These are phyloP conservation scores for Aegilops sharonensis DNA, from an alignment of 176 grass and related monocot species.

Conservation along the genomic window DNA sequence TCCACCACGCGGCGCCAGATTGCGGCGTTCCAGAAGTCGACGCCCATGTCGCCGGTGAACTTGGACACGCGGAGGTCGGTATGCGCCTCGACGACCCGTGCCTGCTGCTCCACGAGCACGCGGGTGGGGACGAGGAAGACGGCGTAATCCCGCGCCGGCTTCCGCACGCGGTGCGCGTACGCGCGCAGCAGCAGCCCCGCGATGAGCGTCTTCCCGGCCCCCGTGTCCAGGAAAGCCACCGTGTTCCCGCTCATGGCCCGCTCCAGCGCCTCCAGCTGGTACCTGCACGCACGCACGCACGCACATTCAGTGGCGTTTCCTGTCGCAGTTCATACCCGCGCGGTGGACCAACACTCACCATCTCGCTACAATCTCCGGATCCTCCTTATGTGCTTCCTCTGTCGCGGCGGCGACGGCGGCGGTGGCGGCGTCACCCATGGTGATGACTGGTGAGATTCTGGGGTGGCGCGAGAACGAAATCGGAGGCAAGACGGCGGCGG, in stretches of 20 bases:
- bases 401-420: background rate
- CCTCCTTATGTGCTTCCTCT: background rate
- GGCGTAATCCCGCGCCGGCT: slow-evolving; percentile 31
- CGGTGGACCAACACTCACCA: slow-evolving; percentile 18
- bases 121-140: slow-evolving; percentile 85
- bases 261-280: slow-evolving; percentile 91
- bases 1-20: slow-evolving; percentile 36
- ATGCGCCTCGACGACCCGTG: slow-evolving; percentile 49
- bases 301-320: background rate
- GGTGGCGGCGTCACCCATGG: background rate
- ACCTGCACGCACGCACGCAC: slow-evolving; percentile 32
- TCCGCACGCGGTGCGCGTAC: slow-evolving; percentile 60
- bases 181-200: slow-evolving; percentile 69
- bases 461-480: background rate
- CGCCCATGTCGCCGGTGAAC: slow-evolving; percentile 74
- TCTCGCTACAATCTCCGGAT: slow-evolving; percentile 29
- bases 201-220: slow-evolving; percentile 84
- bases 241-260: slow-evolving; percentile 62
- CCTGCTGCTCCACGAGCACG: slow-evolving; percentile 79
- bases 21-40: slow-evolving; percentile 52
- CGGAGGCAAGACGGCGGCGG: background rate
- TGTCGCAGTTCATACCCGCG: background rate
- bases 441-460: background rate
- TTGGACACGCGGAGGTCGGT: slow-evolving; percentile 59
- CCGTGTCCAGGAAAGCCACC: slow-evolving; percentile 68